Evolutionary conservation across 495 filamentous ascomycete genomes (phyloP), one percentile per base, ranked within the genome.

Genomic region (Trichocladium uniseriatum): DNA sequence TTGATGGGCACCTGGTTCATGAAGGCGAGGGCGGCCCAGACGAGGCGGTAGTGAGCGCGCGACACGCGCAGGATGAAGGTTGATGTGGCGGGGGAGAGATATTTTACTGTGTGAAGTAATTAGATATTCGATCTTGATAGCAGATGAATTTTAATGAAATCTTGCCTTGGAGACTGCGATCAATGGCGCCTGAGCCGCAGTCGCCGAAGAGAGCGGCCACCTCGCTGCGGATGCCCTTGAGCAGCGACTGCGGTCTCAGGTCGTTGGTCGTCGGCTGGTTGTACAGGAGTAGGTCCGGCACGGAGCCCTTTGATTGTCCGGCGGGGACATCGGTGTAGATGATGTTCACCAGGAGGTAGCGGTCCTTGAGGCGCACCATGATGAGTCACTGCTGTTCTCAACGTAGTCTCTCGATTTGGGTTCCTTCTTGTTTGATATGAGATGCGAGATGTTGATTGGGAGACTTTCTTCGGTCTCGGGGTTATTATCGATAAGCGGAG

Each of bases 281-380:
- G 71, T 91, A 83, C 43, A 78, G 72, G 15, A 94, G 62, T 43
- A 82, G 54, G 56, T 75, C 72, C 1, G 80, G 73, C 13, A 81
- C 56, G 22, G 68, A 54, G 19, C 52, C 32, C 65, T 63, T 47
- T 46, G 56, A 8, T 48, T 65, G 47, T 68, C 68, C 35, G 64
- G 64, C 24, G 70, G 51, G 62, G 13, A 57, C 63, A 13, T 81
- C 76, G 13, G 90, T 87, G 65, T 96, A 96, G 49, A 96, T 78
- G 58, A 96, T 89, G 64, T 89, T 82, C 44, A 96, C 76, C 27
- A 97, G 79, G 34, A 98, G 81, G 63, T 98, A 98, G 50, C 92
- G 85, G 65, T 92, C 79, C 71, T 98, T 98, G 54, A 95, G 71
- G 60, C 92, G 88, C 51, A 97, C 92, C 92, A 98, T 98, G n/a